phyloP scores from a whole-genome alignment of 2,329 filamentous ascomycete species.

The Talaromyces atroroseus region DNA sequence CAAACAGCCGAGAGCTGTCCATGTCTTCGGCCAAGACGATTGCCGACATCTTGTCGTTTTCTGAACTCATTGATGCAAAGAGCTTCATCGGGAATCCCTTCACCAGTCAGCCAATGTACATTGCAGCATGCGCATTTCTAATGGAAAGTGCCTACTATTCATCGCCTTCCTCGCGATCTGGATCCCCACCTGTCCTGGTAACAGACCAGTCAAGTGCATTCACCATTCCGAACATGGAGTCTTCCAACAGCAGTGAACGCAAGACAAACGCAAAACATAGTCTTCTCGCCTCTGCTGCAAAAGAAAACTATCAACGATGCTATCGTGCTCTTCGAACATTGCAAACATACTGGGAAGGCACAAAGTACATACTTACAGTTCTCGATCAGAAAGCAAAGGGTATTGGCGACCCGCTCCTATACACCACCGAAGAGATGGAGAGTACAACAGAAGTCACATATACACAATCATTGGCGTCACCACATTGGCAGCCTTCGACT shows the following conservation, averaged over 20 bases:
- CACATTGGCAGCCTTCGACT: conserved; percentile 40
- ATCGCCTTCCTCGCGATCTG: conserved; percentile 58
- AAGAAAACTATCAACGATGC: conserved; percentile 80
- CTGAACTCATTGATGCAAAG: conserved; percentile 77
- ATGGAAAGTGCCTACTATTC: conserved; percentile 73
- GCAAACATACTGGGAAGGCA: conserved; percentile 80
- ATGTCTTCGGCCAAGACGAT: conserved; percentile 92
- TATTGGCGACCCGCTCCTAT: conserved; percentile 67
- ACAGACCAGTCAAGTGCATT: conserved; percentile 31
- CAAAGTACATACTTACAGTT: conserved; percentile 79
- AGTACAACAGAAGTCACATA: conserved; percentile 56
- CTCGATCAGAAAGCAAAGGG: conserved; percentile 84
- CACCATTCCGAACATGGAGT: conserved; percentile 29
- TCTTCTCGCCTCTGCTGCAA: conserved; percentile 72
- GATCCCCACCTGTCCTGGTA: conserved; percentile 43
- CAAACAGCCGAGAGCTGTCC: conserved; percentile 72
- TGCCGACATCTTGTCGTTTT: conserved; percentile 80
- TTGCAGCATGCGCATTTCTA: conserved; percentile 81
- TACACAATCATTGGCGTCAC: conserved; percentile 46
- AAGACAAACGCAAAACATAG: conserved; percentile 58
- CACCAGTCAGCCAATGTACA: conserved; percentile 85
- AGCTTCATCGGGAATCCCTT: conserved; percentile 86
- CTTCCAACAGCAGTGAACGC: conserved; percentile 22
- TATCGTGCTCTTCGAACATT: conserved; percentile 77
- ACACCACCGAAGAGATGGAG: conserved; percentile 70